Conservation (phyloP, 345 rosid genomes). For the Cardamine chenopodiifolia region DNA sequence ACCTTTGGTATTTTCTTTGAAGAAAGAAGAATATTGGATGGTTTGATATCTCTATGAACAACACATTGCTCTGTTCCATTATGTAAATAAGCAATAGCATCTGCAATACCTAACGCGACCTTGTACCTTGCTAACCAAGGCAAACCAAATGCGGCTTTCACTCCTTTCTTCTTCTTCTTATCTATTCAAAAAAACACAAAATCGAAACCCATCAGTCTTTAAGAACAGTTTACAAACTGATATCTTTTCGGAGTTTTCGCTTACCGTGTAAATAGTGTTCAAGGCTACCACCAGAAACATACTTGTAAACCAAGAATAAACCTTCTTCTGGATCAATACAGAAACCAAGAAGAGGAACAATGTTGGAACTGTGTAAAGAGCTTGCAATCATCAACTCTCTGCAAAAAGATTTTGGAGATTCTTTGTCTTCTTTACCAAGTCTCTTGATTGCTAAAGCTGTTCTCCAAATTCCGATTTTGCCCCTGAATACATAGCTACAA, state of each 20-base stretch:
- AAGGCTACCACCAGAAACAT: slow-evolving; percentile 90
- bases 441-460: slow-evolving; percentile 80
- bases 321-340: slow-evolving; percentile 96
- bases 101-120: slow-evolving; percentile 82
- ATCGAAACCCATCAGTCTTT: neutral
- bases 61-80: slow-evolving; percentile 91
- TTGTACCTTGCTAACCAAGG: slow-evolving; percentile 87
- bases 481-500: slow-evolving; percentile 92
- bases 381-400: slow-evolving; percentile 99
- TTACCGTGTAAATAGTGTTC: slow-evolving; percentile 92
- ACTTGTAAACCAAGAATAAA: slow-evolving; percentile 88
- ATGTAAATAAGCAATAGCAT: slow-evolving; percentile 87
- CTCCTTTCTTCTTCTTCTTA: slow-evolving; percentile 74
- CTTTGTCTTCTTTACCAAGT: slow-evolving; percentile 89
- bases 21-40: slow-evolving; percentile 94
- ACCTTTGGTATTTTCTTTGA: slow-evolving; percentile 91
- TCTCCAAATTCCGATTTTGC: slow-evolving; percentile 80
- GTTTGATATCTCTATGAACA: slow-evolving; percentile 97
- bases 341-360: slow-evolving; percentile 90
- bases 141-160: slow-evolving; percentile 49
- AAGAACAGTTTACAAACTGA: neutral
- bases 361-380: slow-evolving; percentile 74
- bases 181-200: slow-evolving; percentile 46
- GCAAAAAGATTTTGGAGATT: slow-evolving; percentile 87
- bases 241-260: neutral